Percentiles rank a stretch among this genome's conserved stretches.
These are phyloP conservation scores for Lasiosphaeria hispida DNA, from an alignment of 495 filamentous ascomycete species.

Conservation along the genomic window DNA sequence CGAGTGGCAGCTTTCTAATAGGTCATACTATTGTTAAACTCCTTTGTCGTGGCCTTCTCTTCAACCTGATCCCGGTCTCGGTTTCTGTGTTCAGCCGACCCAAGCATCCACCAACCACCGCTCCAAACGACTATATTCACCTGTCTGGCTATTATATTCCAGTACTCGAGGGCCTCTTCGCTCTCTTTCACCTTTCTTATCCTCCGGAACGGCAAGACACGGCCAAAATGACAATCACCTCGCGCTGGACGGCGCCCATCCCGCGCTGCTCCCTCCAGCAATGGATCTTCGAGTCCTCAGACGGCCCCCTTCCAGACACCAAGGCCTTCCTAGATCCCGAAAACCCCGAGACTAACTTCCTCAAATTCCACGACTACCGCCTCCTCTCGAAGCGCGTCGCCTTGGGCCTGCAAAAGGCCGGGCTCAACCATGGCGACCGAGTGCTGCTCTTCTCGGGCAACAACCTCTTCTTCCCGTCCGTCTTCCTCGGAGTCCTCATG, in stretches of 20 bases:
- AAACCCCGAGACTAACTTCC: conserved; percentile 43
- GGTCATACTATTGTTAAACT: too few relatives aligned
- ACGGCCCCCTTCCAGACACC: conserved; percentile 32
- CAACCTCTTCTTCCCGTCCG: conserved; percentile 67
- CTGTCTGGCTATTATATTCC: too few relatives aligned
- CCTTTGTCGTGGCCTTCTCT: too few relatives aligned
- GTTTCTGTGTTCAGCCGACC: too few relatives aligned
- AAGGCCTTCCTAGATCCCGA: conserved; percentile 55
- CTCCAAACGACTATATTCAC: too few relatives aligned
- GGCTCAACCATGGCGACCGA: conserved; percentile 66
- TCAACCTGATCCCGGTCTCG: too few relatives aligned
- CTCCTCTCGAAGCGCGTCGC: conserved; percentile 71
- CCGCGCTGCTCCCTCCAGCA: conserved; percentile 39
- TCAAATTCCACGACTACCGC: conserved; percentile 53
- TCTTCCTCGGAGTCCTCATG: conserved; percentile 71
- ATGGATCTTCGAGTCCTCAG: conserved; percentile 37
- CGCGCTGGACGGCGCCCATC: conserved; percentile 43
- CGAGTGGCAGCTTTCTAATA: too few relatives aligned
- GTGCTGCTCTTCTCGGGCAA: conserved; percentile 73
- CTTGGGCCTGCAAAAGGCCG: conserved; percentile 61
- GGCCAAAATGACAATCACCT: conserved; percentile 38
- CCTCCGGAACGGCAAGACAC: background rate
- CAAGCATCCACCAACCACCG: too few relatives aligned
- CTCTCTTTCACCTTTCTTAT: background rate
- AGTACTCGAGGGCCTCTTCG: background rate